These are phyloP conservation scores for Sorghum bicolor DNA, from an alignment of 176 grass and related monocot species.

Conservation along the genomic window DNA sequence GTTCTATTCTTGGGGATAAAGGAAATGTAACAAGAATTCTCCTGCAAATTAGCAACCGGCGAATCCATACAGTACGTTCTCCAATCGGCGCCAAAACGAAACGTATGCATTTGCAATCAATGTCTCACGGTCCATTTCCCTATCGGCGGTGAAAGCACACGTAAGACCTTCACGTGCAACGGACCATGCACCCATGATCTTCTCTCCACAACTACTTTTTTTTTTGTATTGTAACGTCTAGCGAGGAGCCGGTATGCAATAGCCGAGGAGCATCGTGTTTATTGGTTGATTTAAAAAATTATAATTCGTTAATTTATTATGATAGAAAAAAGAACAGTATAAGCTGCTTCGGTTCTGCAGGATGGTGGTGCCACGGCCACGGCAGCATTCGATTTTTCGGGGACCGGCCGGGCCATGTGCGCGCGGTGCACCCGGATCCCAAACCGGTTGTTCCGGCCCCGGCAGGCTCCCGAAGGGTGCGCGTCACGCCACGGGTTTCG, in stretches of 20 bases:
- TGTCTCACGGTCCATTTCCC: too few relatives aligned
- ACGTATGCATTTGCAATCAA: background rate
- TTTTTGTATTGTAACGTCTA: too few relatives aligned
- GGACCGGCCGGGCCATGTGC: conserved; percentile 9
- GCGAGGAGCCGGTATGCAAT: too few relatives aligned
- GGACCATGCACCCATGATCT: background rate
- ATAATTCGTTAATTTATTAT: too few relatives aligned
- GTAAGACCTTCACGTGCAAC: background rate
- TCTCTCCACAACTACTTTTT: background rate
- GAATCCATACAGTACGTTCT: background rate
- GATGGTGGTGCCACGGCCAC: too few relatives aligned
- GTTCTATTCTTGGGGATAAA: background rate
- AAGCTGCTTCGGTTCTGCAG: too few relatives aligned
- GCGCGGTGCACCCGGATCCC: background rate
- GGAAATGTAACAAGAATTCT: too few relatives aligned
- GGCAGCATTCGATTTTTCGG: background rate
- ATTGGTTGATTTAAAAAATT: too few relatives aligned
- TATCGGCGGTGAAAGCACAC: background rate
- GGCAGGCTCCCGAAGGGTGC: background rate
- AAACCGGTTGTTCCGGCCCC: background rate
- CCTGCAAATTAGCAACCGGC: background rate
- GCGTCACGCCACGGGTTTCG: conserved; percentile 9
- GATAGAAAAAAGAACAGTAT: too few relatives aligned
- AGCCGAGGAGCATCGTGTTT: too few relatives aligned
- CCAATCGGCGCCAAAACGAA: background rate